These are phyloP conservation scores for Xylaria digitata DNA, from an alignment of 2,329 filamentous ascomycete species.

Conservation along the genomic window DNA sequence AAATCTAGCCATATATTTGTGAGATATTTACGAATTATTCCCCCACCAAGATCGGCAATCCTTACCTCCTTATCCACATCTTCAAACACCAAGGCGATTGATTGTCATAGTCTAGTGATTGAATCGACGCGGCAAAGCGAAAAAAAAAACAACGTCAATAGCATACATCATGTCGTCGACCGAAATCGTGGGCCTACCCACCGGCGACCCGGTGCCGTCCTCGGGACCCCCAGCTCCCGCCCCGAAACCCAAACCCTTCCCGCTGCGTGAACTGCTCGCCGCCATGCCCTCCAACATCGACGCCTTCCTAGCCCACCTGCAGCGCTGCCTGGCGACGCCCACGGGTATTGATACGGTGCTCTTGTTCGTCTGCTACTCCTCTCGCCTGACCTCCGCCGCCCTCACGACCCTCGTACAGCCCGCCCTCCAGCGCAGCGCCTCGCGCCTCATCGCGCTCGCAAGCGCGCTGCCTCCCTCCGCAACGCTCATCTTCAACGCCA, in stretches of 20 bases:
- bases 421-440: slow-evolving; percentile 65
- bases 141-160: not conserved
- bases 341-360: slow-evolving; percentile 77
- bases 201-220: slow-evolving; percentile 53
- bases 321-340: slow-evolving; percentile 74
- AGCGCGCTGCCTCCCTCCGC: slow-evolving; percentile 63
- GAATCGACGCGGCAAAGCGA: not conserved
- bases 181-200: slow-evolving; percentile 51
- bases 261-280: slow-evolving; percentile 49
- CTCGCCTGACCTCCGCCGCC: slow-evolving; percentile 64
- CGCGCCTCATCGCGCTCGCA: slow-evolving; percentile 64
- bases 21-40: slow-evolving; percentile 8
- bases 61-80: not conserved
- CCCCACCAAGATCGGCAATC: slow-evolving; percentile 24
- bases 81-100: not conserved
- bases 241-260: slow-evolving; percentile 44
- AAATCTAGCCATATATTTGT: slow-evolving; percentile 5
- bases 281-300: slow-evolving; percentile 58
- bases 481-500: slow-evolving; percentile 57
- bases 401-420: slow-evolving; percentile 66
- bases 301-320: slow-evolving; percentile 65
- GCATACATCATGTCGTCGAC: slow-evolving; percentile 41
- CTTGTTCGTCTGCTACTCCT: slow-evolving; percentile 74
- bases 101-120: not conserved
- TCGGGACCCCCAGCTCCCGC: slow-evolving; percentile 42